Base-by-base conservation (phyloP, 2,329 filamentous ascomycete species). In the Dactylellina leptospora region DNA sequence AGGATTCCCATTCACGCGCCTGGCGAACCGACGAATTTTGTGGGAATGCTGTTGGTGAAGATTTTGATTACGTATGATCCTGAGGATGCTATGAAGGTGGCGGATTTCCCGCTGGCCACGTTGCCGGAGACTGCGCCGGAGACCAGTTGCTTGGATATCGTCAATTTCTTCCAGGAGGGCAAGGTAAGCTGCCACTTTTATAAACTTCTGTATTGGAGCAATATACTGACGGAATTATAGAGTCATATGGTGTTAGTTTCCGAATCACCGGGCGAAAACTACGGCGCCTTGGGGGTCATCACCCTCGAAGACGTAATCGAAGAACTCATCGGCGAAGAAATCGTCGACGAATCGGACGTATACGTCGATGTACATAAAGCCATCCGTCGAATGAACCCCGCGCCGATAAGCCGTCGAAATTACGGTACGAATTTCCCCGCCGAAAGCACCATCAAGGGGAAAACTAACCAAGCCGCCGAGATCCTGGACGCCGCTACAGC, bases 121-220 rank as follows among this genome's bases (percentile, higher is more conserved):
- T 86, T 99, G 4, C 95, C 96, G 1, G 95, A 99, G 80, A 99
- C 95, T 0, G 87, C 91, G 8, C 92, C 95, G 0, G 92, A 97
- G 78, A 99, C 95, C 0, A 97, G 93, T 82, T 99, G 95, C 79
- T 82, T 99, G 62, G 95, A 99, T 79, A 97, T 99, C 77, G 92
- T 99, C 81, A 99, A 99, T 82, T 99, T 97, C 81, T 99, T 99
- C 83, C 95, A 99, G 80, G 95, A 99, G 82, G 95, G 95, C 77
- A 99, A 99, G 73, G 68, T 73, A 61, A 4, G 68, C 36, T 27
- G 25, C 5, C 38, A 3, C 20, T 13, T 45, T 11, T 9, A 30
- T 42, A 1, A n/a, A 18, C 13, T 10, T 27, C n/a, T 25, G 2
- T 10, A 59, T 50, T 16, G 38, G 11, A n/a, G 11, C 36, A 42